Evolutionary conservation across 306 rosid species (phyloP), one percentile per base, ranked within the genome.

Genomic region (Rosa lucieae): DNA sequence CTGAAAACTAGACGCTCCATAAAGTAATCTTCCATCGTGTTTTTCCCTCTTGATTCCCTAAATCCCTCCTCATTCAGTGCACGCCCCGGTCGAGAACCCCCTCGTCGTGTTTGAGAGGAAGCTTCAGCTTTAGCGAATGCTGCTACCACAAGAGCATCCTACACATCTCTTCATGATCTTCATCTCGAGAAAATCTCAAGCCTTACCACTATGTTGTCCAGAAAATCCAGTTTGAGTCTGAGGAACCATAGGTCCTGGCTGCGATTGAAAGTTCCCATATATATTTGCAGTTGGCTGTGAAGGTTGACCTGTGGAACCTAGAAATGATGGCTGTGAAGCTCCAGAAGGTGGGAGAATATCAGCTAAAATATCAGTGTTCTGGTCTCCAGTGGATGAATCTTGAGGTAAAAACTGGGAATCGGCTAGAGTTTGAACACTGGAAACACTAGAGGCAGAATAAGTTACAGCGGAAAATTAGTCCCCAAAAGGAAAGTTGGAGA

Each of bases 341-440:
- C 91, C 90, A 39, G 90, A 65, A 61, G 84, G 96, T 14, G 93
- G 97, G 49, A 93, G 97, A 75, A 93, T 92, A 80, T 83, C 95
- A 2, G 92, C n/a, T n/a, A n/a, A n/a, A n/a, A n/a, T n/a, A n/a
- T n/a, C n/a, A n/a, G n/a, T 87, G 79, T 90, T 26, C 29, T 26
- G 29, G 29, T 26, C 29, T 26, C 29, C 98, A 67, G 82, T 56
- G 35, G 90, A 74, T 42, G 79, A 77, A 61, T 88, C 93, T 75
- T 83, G 92, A 80, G 89, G 76, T 42, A 47, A 49, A 83, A 80
- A 82, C 46, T 77, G 86, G 17, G 88, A 48, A 84, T 81, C 86
- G 20, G 79, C 58, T 75, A 90, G 72, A 58, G 87, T 67, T 61
- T 84, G 89, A 55, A 82, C 80, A 59, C 65, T 70, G 47, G 84